Conservation (phyloP, 208 protist genomes). For the Acanthamoeba triangularis region DNA sequence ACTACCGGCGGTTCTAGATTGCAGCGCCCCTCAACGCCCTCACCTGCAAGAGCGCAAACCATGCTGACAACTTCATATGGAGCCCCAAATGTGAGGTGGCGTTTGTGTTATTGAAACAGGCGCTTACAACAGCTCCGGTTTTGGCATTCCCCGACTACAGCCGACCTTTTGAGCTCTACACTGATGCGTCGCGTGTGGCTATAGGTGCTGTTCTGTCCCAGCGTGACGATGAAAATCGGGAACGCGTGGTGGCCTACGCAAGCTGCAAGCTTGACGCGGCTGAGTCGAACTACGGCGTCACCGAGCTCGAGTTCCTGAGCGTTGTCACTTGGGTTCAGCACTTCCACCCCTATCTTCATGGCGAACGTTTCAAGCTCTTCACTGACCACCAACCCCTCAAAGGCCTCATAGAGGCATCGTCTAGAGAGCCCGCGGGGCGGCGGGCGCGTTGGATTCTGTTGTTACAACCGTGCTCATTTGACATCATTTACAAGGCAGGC, state of each 20-base stretch:
- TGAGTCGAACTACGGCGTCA: background rate
- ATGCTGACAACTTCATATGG: background rate
- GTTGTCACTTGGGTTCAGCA: background rate
- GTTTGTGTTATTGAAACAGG: background rate
- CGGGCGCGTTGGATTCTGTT: background rate
- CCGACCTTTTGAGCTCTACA: constrained; percentile 38
- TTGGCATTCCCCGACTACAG: background rate
- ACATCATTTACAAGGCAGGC: background rate
- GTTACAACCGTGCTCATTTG: background rate
- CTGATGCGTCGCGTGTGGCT: background rate
- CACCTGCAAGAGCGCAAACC: background rate
- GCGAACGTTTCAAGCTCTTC: background rate
- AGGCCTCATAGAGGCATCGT: background rate
- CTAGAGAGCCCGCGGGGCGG: background rate
- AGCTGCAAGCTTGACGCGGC: background rate
- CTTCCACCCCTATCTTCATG: constrained; percentile 12
- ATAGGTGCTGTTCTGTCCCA: constrained; percentile 48
- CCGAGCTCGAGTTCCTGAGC: background rate
- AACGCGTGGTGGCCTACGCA: constrained; percentile 25
- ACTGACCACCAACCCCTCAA: background rate
- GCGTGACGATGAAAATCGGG: background rate
- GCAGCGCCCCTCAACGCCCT: background rate
- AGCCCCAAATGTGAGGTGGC: background rate
- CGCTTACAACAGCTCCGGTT: background rate
- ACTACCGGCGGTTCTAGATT: constrained; percentile 47